Evolutionary conservation across 179 eudicot species (phyloP).

Genomic region (Silene noctiflora): DNA sequence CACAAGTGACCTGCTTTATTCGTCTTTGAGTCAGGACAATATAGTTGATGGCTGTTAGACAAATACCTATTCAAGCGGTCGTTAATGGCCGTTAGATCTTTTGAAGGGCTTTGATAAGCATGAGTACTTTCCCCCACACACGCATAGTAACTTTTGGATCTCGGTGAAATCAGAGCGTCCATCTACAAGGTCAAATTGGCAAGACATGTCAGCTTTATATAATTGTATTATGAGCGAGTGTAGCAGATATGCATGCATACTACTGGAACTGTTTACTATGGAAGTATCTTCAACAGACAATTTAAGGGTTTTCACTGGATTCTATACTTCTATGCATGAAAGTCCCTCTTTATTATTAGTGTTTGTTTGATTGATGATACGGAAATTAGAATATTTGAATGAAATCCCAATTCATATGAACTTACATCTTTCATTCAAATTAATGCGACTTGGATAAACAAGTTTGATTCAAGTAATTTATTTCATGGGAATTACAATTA

Average conservation of each 20-base stretch:
- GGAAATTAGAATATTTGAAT: too few species aligned
- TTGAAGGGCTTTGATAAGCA: constrained; percentile 97
- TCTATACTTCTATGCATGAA: background rate
- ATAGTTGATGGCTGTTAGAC: background rate
- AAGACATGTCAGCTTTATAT: background rate
- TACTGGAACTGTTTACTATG: background rate
- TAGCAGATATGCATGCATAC: too few species aligned
- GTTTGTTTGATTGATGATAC: too few species aligned
- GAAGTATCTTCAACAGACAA: background rate
- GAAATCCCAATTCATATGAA: too few species aligned
- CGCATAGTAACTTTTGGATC: constrained; percentile 91
- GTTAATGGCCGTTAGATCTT: constrained; percentile 86
- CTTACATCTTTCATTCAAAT: too few species aligned
- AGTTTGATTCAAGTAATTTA: too few species aligned
- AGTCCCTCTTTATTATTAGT: too few species aligned
- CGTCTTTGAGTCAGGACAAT: too few species aligned
- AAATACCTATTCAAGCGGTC: constrained; percentile 82
- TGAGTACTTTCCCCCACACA: constrained; percentile 99
- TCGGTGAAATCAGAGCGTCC: constrained; percentile 79
- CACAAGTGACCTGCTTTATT: too few species aligned
- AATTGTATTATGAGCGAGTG: too few species aligned
- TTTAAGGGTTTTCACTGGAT: background rate
- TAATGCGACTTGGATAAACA: too few species aligned
- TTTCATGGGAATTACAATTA: too few species aligned
- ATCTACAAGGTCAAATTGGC: constrained; percentile 41